Percentiles rank a stretch among this genome's conserved stretches.
These are phyloP conservation scores for Ganoderma lucidum DNA, from an alignment of 1,284 basidiomycete genomes.

Conservation along the genomic window DNA sequence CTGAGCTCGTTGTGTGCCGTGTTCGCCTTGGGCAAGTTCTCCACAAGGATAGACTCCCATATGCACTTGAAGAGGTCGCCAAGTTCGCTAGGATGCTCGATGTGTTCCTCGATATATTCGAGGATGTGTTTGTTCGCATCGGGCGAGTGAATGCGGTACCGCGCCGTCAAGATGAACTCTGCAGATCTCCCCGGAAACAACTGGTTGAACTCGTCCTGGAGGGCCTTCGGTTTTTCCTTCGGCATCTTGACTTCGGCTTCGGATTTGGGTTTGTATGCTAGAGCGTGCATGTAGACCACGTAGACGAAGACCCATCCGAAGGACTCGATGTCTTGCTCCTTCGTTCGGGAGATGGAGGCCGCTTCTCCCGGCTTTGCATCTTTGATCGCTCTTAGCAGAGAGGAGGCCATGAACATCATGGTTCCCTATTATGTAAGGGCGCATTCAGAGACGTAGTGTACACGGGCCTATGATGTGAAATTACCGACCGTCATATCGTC, in stretches of 20 bases:
- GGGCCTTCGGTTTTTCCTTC: not conserved
- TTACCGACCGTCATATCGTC: not conserved
- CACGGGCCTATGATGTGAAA: not conserved
- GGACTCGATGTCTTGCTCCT: not conserved
- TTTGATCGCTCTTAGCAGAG: not conserved
- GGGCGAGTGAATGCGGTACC: not conserved
- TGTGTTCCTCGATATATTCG: not conserved
- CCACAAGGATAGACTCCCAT: not conserved
- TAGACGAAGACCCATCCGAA: slow-evolving; percentile 1
- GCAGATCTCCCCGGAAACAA: not conserved
- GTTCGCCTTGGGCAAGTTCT: not conserved
- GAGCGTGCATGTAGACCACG: not conserved
- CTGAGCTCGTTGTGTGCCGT: not conserved
- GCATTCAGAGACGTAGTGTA: not conserved
- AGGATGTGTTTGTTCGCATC: not conserved
- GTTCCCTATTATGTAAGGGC: not conserved
- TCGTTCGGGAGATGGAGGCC: not conserved
- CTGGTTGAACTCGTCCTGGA: not conserved
- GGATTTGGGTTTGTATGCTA: not conserved
- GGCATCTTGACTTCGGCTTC: not conserved
- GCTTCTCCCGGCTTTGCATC: not conserved
- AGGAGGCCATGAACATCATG: not conserved
- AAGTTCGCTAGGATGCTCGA: not conserved
- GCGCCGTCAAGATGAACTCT: not conserved
- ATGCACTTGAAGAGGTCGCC: not conserved